Percentiles rank a stretch among this genome's conserved stretches.
Conservation (phyloP, 176 grass and related monocot genomes). For the Oryza rufipogon region DNA sequence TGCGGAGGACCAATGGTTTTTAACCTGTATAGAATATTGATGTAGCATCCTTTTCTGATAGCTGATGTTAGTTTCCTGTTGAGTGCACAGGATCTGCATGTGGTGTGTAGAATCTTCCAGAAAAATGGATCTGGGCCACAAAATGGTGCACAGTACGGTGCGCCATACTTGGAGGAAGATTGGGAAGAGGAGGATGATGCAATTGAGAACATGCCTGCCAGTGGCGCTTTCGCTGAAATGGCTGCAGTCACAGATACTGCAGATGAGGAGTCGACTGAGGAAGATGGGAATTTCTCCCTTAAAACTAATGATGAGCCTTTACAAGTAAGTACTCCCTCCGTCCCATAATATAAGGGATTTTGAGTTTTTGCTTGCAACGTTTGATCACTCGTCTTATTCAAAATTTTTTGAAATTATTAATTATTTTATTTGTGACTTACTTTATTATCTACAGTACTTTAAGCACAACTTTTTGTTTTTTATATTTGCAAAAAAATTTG, state of each 20-base stretch:
- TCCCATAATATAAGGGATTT: too few relatives aligned
- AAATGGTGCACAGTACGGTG: constrained; percentile 95
- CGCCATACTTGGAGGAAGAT: constrained; percentile 91
- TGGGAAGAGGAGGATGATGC: constrained; percentile 78
- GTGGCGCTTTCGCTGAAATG: background rate
- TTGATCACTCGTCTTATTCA: too few relatives aligned
- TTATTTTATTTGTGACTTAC: too few relatives aligned
- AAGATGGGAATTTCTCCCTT: constrained; percentile 48
- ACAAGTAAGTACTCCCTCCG: constrained; percentile 42
- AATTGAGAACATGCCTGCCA: constrained; percentile 46
- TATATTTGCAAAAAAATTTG: too few relatives aligned
- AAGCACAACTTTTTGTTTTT: too few relatives aligned
- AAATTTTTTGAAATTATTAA: too few relatives aligned
- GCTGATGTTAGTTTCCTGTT: constrained; percentile 41
- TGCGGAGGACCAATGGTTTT: background rate
- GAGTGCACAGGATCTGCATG: constrained; percentile 64
- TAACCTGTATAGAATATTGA: background rate
- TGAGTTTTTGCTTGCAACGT: too few relatives aligned
- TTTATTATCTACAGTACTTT: too few relatives aligned
- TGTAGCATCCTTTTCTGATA: background rate
- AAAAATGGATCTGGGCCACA: constrained; percentile 75
- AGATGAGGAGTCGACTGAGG: constrained; percentile 51
- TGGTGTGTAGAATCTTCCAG: constrained; percentile 96
- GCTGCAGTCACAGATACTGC: constrained; percentile 35
- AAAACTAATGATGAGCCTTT: constrained; percentile 55